phyloP scores from a whole-genome alignment of 495 filamentous ascomycete species.

The Umbilicaria muhlenbergii region DNA sequence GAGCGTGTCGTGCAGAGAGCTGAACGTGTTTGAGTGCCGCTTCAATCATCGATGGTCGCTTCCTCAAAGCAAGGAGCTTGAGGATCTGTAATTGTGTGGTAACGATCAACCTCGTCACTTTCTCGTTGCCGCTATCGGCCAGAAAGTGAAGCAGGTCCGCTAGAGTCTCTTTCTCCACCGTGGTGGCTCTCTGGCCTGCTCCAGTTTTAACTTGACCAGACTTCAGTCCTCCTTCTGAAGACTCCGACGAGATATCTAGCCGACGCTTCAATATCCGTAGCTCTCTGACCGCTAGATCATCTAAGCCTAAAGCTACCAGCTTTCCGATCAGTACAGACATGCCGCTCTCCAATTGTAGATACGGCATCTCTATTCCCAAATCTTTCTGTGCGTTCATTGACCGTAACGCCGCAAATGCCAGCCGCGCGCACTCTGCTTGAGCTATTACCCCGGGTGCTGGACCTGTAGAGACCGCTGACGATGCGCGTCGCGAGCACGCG shows the following conservation, averaged over 20 bases:
- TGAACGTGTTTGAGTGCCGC: slow-evolving; percentile 28
- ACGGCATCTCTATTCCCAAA: slow-evolving; percentile 30
- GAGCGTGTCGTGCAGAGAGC: slow-evolving; percentile 40
- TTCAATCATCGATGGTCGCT: slow-evolving; percentile 34
- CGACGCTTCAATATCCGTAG: slow-evolving; percentile 50
- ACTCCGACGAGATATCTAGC: slow-evolving; percentile 27
- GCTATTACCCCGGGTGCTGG: slow-evolving; percentile 21
- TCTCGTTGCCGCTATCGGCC: slow-evolving; percentile 20
- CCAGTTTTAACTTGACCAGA: no score
- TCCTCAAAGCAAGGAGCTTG: slow-evolving; percentile 30
- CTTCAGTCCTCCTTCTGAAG: neutral
- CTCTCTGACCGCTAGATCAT: slow-evolving; percentile 66
- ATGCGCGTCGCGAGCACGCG: slow-evolving; percentile 16
- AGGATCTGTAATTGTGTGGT: slow-evolving; percentile 36
- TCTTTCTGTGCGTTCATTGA: slow-evolving; percentile 33
- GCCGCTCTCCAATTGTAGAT: slow-evolving; percentile 69
- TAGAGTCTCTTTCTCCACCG: slow-evolving; percentile 28
- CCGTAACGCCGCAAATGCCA: slow-evolving; percentile 57
- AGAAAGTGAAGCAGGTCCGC: slow-evolving; percentile 49
- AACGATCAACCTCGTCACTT: slow-evolving; percentile 29
- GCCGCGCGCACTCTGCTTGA: slow-evolving; percentile 58
- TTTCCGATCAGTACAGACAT: slow-evolving; percentile 62
- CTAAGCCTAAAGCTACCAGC: slow-evolving; percentile 53
- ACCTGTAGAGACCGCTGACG: slow-evolving; percentile 15
- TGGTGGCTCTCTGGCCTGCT: neutral